phyloP scores from a whole-genome alignment of 306 rosid species.

The Lagenaria siceraria region DNA sequence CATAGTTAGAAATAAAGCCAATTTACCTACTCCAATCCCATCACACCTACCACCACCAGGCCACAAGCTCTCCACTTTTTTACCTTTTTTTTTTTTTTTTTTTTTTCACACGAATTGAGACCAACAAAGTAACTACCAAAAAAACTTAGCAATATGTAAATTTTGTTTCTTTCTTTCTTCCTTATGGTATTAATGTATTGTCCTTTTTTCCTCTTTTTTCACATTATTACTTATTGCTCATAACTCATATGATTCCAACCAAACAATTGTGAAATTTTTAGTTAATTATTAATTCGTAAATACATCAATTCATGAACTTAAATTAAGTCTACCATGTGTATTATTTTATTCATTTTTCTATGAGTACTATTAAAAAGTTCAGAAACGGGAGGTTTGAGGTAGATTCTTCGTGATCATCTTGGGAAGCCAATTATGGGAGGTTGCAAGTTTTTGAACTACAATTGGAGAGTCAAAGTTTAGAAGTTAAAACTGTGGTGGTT shows the following conservation, averaged over 20 bases:
- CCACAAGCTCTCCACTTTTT: background rate
- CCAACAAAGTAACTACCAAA: background rate
- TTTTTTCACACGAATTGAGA: background rate
- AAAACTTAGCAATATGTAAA: background rate
- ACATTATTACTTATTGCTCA: background rate
- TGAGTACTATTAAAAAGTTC: no score
- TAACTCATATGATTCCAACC: background rate
- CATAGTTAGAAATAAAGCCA: background rate
- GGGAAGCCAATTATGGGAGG: no score
- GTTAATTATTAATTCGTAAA: background rate
- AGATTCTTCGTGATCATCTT: no score
- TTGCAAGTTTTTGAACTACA: no score
- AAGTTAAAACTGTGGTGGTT: no score
- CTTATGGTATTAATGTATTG: background rate
- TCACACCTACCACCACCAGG: background rate
- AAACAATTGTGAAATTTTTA: background rate
- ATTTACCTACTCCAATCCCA: background rate
- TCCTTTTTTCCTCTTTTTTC: background rate
- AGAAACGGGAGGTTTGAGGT: no score
- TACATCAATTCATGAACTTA: background rate
- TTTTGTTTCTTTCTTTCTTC: background rate
- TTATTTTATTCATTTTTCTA: no score
- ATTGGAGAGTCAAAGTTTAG: no score
- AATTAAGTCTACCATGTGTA: no score
- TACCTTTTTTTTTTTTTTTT: no score